These are phyloP conservation scores for Alternaria sp. DNA, from an alignment of 2,329 filamentous ascomycete genomes.

Conservation along the genomic window DNA sequence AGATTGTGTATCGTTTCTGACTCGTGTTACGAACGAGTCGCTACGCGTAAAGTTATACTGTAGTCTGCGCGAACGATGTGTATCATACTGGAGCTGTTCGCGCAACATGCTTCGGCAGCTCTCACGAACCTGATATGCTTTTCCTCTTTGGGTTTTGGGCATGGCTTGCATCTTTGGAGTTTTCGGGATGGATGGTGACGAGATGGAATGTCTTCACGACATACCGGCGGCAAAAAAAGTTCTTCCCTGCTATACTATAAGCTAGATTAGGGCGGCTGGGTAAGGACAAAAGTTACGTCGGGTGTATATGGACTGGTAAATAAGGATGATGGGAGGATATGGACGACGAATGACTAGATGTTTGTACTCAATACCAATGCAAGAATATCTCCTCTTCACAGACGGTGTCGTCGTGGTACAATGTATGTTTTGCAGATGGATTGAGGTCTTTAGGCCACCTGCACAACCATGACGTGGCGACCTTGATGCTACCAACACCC, in stretches of 20 bases:
- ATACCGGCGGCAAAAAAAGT: not conserved
- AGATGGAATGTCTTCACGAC: not conserved
- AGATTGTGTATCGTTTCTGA: conserved; percentile 1
- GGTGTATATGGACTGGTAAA: not conserved
- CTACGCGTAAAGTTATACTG: conserved; percentile 1
- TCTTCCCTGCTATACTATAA: not conserved
- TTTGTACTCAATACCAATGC: conserved; percentile 17
- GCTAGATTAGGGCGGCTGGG: not conserved
- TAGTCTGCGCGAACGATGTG: conserved; percentile 4
- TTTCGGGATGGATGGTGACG: not conserved
- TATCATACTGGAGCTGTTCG: conserved; percentile 1
- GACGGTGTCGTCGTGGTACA: not conserved
- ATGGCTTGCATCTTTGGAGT: conserved; percentile 6
- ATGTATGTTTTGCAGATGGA: not conserved
- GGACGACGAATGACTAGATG: conserved; percentile 15
- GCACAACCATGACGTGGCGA: not conserved
- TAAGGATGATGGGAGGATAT: not conserved
- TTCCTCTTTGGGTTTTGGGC: not conserved
- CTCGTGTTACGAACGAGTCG: not conserved
- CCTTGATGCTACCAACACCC: not conserved
- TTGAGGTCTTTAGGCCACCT: not conserved
- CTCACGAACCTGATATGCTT: not conserved
- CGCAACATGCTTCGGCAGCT: not conserved
- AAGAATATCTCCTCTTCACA: conserved; percentile 19
- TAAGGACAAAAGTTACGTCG: conserved; percentile 1